phyloP scores from a whole-genome alignment of 257 asterid genomes.

The Jacaranda copaia region DNA sequence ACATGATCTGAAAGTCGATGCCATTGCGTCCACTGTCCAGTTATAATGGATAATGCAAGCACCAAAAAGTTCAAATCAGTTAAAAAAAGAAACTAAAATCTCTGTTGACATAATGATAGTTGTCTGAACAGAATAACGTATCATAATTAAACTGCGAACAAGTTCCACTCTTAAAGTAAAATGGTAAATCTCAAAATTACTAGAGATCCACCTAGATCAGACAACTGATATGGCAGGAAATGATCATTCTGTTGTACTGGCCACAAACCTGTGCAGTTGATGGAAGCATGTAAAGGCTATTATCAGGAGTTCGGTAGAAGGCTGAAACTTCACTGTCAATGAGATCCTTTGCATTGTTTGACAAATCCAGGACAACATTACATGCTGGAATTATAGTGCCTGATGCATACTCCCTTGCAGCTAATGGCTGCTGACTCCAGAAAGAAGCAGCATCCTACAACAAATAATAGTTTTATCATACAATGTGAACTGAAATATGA shows the following conservation, averaged over 20 bases:
- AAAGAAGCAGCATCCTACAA: constrained; percentile 94
- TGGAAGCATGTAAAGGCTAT: constrained; percentile 95
- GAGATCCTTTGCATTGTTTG: constrained; percentile 83
- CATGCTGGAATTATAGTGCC: constrained; percentile 94
- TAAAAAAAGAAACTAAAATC: background rate
- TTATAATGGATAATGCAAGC: no score
- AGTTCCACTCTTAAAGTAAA: background rate
- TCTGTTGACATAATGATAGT: no score
- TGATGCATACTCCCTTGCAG: constrained; percentile 90
- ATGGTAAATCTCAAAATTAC: background rate
- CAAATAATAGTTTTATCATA: background rate
- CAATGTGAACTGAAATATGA: background rate
- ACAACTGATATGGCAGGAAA: background rate
- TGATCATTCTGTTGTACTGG: background rate
- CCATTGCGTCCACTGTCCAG: no score
- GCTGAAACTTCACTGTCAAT: constrained; percentile 90
- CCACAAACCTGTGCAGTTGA: constrained; percentile 73
- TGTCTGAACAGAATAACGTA: background rate
- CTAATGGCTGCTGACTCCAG: constrained; percentile 98
- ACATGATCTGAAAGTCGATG: no score
- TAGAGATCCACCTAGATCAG: background rate
- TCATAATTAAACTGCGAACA: background rate
- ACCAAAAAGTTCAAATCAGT: background rate
- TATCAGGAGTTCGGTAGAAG: constrained; percentile 89
- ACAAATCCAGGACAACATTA: constrained; percentile 73